Conservation (phyloP, 805 yeast genomes). For the Pichia gijzeniarum region DNA sequence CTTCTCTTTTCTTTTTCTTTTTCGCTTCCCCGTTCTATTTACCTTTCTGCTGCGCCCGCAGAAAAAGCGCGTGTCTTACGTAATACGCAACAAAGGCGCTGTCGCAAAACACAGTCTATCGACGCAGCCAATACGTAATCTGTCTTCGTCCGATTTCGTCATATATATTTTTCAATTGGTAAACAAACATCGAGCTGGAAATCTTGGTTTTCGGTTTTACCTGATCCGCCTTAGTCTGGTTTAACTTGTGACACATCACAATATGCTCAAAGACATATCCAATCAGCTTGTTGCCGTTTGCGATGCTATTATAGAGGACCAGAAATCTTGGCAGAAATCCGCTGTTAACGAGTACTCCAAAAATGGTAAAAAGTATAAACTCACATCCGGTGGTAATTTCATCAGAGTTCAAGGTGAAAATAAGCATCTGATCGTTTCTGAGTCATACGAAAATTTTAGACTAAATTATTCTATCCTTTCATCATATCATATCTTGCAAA, state of each 20-base stretch:
- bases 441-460: conserved; percentile 20
- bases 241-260: not conserved
- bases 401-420: conserved; percentile 43
- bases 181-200: too few relatives aligned
- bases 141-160: too few relatives aligned
- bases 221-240: too few relatives aligned
- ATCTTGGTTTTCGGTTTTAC: too few relatives aligned
- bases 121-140: too few relatives aligned
- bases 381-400: conserved; percentile 39
- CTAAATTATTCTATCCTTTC: conserved; percentile 35
- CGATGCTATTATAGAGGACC: conserved; percentile 20
- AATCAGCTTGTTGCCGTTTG: conserved; percentile 24
- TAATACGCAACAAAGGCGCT: too few relatives aligned
- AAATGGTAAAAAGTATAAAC: conserved; percentile 44
- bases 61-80: too few relatives aligned
- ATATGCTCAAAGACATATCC: conserved; percentile 24
- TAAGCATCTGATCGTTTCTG: conserved; percentile 40
- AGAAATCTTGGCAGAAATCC: conserved; percentile 23
- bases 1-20: too few relatives aligned
- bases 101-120: too few relatives aligned
- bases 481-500: conserved; percentile 37
- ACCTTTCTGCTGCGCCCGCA: too few relatives aligned
- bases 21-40: too few relatives aligned
- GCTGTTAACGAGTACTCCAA: conserved; percentile 27
- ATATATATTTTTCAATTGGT: too few relatives aligned